Conservation (phyloP, 1,284 basidiomycete species). For the Fomes fomentarius region DNA sequence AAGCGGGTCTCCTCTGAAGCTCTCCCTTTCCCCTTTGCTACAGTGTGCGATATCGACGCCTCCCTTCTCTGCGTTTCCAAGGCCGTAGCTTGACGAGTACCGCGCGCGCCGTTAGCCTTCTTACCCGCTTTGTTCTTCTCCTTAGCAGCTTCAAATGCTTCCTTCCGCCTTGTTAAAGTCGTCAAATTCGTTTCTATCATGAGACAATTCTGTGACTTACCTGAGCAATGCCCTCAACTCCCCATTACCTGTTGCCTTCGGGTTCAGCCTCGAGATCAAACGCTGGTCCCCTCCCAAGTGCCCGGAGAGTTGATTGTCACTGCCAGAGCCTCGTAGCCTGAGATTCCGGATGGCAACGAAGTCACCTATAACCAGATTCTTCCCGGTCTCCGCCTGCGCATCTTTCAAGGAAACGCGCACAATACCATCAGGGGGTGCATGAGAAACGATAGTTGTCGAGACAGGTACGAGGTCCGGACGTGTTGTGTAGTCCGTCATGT, state of each 20-base stretch:
- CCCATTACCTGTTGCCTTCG: constrained; percentile 35
- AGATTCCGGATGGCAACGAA: constrained; percentile 56
- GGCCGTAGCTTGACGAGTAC: constrained; percentile 12
- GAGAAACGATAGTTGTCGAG: constrained; percentile 22
- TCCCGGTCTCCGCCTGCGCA: constrained; percentile 47
- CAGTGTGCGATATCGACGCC: not conserved
- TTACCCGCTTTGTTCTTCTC: constrained; percentile 11
- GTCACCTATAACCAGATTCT: constrained; percentile 43
- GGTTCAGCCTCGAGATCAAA: constrained; percentile 50
- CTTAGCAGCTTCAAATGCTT: constrained; percentile 22
- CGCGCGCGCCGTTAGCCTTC: constrained; percentile 8
- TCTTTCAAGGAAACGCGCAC: constrained; percentile 57
- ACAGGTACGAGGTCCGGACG: constrained; percentile 45
- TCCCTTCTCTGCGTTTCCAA: not conserved
- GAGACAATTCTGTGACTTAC: constrained; percentile 22
- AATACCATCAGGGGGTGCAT: constrained; percentile 47
- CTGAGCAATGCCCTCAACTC: constrained; percentile 34
- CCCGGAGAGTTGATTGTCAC: constrained; percentile 41
- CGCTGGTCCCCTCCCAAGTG: constrained; percentile 58
- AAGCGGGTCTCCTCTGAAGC: constrained; percentile 1
- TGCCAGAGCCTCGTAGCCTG: constrained; percentile 42
- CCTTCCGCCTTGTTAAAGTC: constrained; percentile 30
- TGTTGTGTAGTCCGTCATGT: constrained; percentile 70
- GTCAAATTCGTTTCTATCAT: not conserved
- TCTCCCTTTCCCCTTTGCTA: not conserved